Base-by-base conservation (phyloP, 139 green algal genomes). In the Spirogloea muscicola region DNA sequence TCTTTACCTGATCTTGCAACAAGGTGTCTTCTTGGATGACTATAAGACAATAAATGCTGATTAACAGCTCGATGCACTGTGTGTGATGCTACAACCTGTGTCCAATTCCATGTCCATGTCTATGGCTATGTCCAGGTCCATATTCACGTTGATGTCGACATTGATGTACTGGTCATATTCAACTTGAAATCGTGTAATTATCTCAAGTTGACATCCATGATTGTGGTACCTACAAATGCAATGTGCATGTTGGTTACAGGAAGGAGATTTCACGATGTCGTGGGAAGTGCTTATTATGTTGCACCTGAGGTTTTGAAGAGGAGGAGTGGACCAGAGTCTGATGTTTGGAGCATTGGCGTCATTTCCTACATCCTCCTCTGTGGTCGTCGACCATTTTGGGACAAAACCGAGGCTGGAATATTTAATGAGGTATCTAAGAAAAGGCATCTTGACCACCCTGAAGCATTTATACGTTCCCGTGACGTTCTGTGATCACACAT, bases 211-310 rank as follows among this genome's bases (percentile, higher is more conserved):
- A n/a, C n/a, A n/a, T n/a, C n/a, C n/a, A n/a, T n/a, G n/a, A n/a
- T n/a, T n/a, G n/a, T n/a, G n/a, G n/a, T n/a, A n/a, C n/a, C n/a
- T n/a, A n/a, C n/a, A n/a, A n/a, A n/a, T n/a, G n/a, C n/a, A n/a
- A n/a, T n/a, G n/a, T 1, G 4, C 58, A 10, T 76, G 40, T 82
- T 76, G 39, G 18, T 36, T 40, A 44, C 74, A 43, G 58, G 82
- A 7, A 72, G 91, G 49, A 49, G 84, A 1, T 87, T 87, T 93
- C 61, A 85, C 75, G 88, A 92, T 68, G 80, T 92, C 33, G 84
- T 92, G 0, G 88, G 88, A 3, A 87, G 68, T 21, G 84, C 88
- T 0, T 92, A 89, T 76, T 92, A 92, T 58, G 88, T 92, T 10
- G 88, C 88, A 0, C 88, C 88, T 10, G 89, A 94, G 77, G 88